Evolutionary conservation across 2,329 filamentous ascomycete species (phyloP).

Genomic region (Colletotrichum falcatum): DNA sequence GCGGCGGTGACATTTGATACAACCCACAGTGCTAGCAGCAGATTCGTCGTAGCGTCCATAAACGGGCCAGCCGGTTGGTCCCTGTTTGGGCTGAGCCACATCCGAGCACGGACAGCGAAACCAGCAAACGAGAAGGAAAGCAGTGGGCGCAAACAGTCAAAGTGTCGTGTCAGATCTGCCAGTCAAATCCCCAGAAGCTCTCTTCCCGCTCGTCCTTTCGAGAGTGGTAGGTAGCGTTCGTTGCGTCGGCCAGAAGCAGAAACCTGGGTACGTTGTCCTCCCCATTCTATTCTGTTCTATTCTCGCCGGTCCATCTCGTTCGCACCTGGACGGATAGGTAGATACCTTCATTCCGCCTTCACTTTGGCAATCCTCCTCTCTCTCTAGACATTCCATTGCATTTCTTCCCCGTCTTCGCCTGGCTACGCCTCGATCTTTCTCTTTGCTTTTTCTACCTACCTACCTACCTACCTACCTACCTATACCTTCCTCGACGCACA

Average conservation of each 20-base stretch:
- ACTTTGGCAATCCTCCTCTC: slow-evolving; percentile 9
- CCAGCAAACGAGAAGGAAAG: not conserved
- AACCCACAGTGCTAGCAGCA: not conserved
- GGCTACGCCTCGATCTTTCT: slow-evolving; percentile 3
- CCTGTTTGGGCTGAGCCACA: slow-evolving; percentile 15
- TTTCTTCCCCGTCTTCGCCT: slow-evolving; percentile 8
- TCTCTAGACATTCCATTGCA: slow-evolving; percentile 11
- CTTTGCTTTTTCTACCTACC: slow-evolving; percentile 24
- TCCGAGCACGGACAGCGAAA: slow-evolving; percentile 20
- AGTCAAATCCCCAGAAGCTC: slow-evolving; percentile 14
- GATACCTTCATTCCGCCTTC: not conserved
- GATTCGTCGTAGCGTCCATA: slow-evolving; percentile 17
- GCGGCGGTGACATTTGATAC: slow-evolving; percentile 17
- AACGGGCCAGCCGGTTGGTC: slow-evolving; percentile 15
- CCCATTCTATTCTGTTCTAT: slow-evolving; percentile 1
- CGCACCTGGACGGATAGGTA: not conserved
- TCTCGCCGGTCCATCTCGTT: not conserved
- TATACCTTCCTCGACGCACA: not conserved
- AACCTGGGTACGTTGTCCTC: not conserved
- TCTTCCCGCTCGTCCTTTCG: slow-evolving; percentile 4
- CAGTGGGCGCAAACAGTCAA: slow-evolving; percentile 15
- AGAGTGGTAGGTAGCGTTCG: slow-evolving; percentile 8
- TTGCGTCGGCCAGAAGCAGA: slow-evolving; percentile 20
- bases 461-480: too few relatives aligned
- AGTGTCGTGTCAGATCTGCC: not conserved